Base-by-base conservation (phyloP, 2,329 filamentous ascomycete species). In the Fusarium subglutinans region DNA sequence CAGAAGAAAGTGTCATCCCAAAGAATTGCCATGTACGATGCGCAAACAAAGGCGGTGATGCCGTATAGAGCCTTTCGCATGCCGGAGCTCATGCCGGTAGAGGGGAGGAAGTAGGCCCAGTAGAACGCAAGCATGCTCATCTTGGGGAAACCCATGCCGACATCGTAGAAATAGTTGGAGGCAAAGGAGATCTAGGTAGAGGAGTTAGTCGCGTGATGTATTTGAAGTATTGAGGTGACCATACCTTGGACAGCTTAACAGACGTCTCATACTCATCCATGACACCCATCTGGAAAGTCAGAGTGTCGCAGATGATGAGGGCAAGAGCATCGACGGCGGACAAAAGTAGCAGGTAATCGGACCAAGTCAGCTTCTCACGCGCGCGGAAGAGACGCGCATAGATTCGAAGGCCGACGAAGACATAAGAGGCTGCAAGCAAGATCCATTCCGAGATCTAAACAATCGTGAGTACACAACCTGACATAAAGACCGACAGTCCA, bases 91-190 rank as follows among this genome's bases (percentile, higher is more conserved):
- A 77, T 76, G 7, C 75, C 66, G 1, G 63, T 74, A 0, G 67
- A 72, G 18, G 72, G 64, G 13, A 72, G 73, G 69, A 82, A 82
- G 62, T 82, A 81, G 11, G 75, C 77, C 80, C 80, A 82, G 67
- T 82, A 82, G 58, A 82, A 82, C 3, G 81, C 80, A 28, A 82
- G 28, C 80, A 82, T 82, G 66, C 80, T 81, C 67, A 82, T 70
- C 58, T 82, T 82, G 8, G 80, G 80, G 37, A 82, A 81, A 0
- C 80, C 80, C 80, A 82, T 82, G 11, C 80, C 80, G 7, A 82
- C 78, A 53, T 82, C 80, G 70, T 82, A 82, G 45, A 82, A 82
- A 63, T 82, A 82, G 71, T 82, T 82, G 44, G 81, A 82, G 0
- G 80, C 77, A 24, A 82, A 82, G 3, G 79, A 80, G 38, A 82